Percentiles rank a stretch among this genome's conserved stretches.
Evolutionary conservation across 2,329 filamentous ascomycete genomes (phyloP).

Genomic region (Ceratocystis destructans): DNA sequence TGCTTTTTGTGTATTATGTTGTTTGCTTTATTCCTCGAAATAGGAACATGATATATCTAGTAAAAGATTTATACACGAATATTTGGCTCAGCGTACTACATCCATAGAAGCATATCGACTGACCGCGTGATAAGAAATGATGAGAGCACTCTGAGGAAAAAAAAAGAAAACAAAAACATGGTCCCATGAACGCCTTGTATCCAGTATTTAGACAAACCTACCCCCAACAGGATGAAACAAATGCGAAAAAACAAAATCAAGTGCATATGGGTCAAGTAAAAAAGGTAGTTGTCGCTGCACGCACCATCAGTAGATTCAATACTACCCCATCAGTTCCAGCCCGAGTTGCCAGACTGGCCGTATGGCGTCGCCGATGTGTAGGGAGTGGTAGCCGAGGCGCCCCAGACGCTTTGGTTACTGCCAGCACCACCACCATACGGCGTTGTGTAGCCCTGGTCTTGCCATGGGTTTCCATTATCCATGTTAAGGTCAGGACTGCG

Average conservation of each 20-base stretch:
- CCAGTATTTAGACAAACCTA: background rate
- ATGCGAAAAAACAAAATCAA: conserved; percentile 10
- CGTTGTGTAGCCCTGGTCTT: conserved; percentile 54
- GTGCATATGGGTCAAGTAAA: background rate
- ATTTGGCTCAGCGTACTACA: background rate
- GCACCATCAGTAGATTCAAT: background rate
- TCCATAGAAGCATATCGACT: background rate
- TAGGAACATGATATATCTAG: background rate
- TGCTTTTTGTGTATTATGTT: background rate
- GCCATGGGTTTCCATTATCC: conserved; percentile 43
- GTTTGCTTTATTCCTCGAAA: background rate
- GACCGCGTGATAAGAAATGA: background rate
- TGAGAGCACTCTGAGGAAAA: background rate
- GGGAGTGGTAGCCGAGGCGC: conserved; percentile 35
- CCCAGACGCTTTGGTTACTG: conserved; percentile 50
- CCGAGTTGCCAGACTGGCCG: conserved; percentile 25
- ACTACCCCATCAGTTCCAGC: conserved; percentile 18
- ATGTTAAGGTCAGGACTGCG: conserved; percentile 52
- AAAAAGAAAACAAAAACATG: background rate
- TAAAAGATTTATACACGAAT: background rate
- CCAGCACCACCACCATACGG: conserved; percentile 44
- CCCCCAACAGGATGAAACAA: conserved; percentile 8
- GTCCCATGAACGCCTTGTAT: conserved; percentile 13
- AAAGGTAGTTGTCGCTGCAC: background rate
- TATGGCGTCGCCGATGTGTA: conserved; percentile 33